A percentile compares a stretch with the other conserved stretches of the same genome.
phyloP scores from a whole-genome alignment of 2,329 filamentous ascomycete genomes.

The Sarocladium oryzae region DNA sequence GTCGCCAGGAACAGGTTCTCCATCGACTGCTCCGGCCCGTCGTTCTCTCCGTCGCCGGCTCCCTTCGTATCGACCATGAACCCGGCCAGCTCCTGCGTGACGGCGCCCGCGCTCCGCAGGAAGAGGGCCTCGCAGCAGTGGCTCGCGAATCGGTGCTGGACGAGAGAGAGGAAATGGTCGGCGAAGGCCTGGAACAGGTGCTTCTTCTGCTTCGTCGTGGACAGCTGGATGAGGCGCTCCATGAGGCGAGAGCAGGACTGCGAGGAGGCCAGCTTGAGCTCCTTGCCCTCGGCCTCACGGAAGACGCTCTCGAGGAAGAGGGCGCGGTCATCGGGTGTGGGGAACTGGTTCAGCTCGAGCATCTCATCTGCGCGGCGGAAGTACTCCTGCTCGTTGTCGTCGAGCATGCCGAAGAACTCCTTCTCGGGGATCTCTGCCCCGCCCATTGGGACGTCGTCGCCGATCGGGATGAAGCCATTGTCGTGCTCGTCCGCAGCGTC shows the following conservation, averaged over 20 bases:
- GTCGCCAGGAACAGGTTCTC: conserved; percentile 80
- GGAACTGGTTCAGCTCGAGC: conserved; percentile 85
- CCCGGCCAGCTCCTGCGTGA: conserved; percentile 63
- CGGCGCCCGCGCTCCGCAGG: conserved; percentile 69
- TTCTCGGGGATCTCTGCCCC: conserved; percentile 39
- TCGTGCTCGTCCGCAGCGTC: conserved; percentile 15
- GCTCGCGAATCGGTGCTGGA: conserved; percentile 93
- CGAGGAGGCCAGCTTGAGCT: conserved; percentile 91
- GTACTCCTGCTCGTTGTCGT: conserved; percentile 91
- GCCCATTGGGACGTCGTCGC: conserved; percentile 15
- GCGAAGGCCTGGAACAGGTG: conserved; percentile 77
- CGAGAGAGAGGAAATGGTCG: conserved; percentile 79
- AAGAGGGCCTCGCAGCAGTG: conserved; percentile 97
- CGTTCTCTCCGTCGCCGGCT: conserved; percentile 36
- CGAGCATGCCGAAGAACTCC: conserved; percentile 88
- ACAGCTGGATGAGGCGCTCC: conserved; percentile 83
- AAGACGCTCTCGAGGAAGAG: conserved; percentile 77
- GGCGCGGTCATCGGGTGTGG: conserved; percentile 62
- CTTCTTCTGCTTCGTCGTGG: conserved; percentile 75
- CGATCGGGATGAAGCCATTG: conserved; percentile 17
- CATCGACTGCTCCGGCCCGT: conserved; percentile 56
- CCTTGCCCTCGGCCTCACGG: conserved; percentile 81
- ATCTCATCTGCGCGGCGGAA: conserved; percentile 86
- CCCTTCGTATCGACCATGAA: conserved; percentile 33
- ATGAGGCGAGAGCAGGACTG: conserved; percentile 91